Percentiles rank a stretch among this genome's conserved stretches.
Evolutionary conservation across 2,329 filamentous ascomycete genomes (phyloP).

Genomic region (Aspergillus hortae): DNA sequence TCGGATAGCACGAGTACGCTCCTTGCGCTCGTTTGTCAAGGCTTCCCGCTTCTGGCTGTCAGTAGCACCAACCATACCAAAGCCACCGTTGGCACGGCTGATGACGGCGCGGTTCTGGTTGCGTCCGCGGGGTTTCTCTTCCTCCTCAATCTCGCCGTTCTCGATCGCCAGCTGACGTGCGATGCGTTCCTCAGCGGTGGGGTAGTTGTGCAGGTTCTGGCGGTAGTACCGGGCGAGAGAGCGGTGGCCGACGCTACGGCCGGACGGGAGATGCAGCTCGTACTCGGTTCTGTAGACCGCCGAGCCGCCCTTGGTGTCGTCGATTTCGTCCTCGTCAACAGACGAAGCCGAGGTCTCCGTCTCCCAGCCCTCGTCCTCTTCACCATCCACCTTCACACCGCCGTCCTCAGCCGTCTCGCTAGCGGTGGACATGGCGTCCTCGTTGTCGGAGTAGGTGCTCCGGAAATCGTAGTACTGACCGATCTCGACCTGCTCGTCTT

Average conservation of each 20-base stretch:
- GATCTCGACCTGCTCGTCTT: slow-evolving; percentile 88
- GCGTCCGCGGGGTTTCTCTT: slow-evolving; percentile 36
- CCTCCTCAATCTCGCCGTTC: slow-evolving; percentile 46
- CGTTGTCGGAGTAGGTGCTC: slow-evolving; percentile 86
- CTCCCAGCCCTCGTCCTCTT: slow-evolving; percentile 74
- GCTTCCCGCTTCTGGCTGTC: slow-evolving; percentile 71
- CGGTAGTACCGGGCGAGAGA: slow-evolving; percentile 84
- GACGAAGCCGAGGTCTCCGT: slow-evolving; percentile 90
- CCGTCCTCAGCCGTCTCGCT: slow-evolving; percentile 37
- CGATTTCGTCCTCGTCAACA: slow-evolving; percentile 76
- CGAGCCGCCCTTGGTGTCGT: slow-evolving; percentile 70
- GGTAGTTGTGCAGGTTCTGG: slow-evolving; percentile 86
- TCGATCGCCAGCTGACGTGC: slow-evolving; percentile 60
- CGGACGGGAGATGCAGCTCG: slow-evolving; percentile 88
- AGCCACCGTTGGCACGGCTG: slow-evolving; percentile 66
- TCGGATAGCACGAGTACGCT: slow-evolving; percentile 62
- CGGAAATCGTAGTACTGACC: slow-evolving; percentile 97
- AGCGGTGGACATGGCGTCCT: slow-evolving; percentile 51
- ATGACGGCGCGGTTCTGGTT: slow-evolving; percentile 54
- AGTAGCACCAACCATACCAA: slow-evolving; percentile 73
- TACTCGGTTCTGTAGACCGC: slow-evolving; percentile 88
- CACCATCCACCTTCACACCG: slow-evolving; percentile 64
- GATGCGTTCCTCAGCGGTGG: slow-evolving; percentile 70
- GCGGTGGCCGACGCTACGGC: slow-evolving; percentile 84
- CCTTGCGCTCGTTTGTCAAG: slow-evolving; percentile 63